Percentiles rank a stretch among this genome's conserved stretches.
phyloP scores from a whole-genome alignment of 176 grass and related monocot species.

The Carex scoparia region DNA sequence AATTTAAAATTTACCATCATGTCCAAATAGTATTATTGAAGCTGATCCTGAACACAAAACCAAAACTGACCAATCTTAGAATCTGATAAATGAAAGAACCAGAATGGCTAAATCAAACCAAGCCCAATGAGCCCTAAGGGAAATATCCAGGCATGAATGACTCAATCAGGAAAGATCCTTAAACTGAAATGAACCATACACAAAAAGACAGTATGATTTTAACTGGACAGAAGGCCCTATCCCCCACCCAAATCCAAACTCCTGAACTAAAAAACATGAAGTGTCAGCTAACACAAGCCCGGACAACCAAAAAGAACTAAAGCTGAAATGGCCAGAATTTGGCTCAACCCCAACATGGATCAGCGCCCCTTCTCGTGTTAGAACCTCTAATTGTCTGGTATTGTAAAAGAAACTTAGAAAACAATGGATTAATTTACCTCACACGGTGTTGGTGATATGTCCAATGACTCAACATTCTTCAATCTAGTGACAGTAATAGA shows the following conservation, averaged over 20 bases:
- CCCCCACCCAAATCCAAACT: not conserved
- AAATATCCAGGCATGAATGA: not conserved
- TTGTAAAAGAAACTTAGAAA: not conserved
- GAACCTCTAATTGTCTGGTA: not conserved
- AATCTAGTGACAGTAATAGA: not conserved
- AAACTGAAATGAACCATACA: not conserved
- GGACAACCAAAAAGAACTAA: not conserved
- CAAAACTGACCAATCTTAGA: not conserved
- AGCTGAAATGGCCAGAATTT: not conserved
- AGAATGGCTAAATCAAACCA: not conserved
- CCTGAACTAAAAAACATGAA: not conserved
- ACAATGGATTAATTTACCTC: not conserved
- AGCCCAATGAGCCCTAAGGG: not conserved
- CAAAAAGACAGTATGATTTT: not conserved
- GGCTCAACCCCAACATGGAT: not conserved
- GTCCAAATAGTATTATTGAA: not conserved
- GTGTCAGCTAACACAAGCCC: not conserved
- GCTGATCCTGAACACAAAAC: not conserved
- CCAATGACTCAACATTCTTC: not conserved
- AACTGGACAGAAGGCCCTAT: not conserved
- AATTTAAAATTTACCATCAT: slow-evolving; percentile 5
- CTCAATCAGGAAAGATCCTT: not conserved
- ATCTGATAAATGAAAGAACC: not conserved
- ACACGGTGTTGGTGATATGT: not conserved
- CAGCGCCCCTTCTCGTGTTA: not conserved